A percentile compares a stretch with the other conserved stretches of the same genome.
Conservation (phyloP, 2,329 filamentous ascomycete genomes). For the Arthroderma sp. region DNA sequence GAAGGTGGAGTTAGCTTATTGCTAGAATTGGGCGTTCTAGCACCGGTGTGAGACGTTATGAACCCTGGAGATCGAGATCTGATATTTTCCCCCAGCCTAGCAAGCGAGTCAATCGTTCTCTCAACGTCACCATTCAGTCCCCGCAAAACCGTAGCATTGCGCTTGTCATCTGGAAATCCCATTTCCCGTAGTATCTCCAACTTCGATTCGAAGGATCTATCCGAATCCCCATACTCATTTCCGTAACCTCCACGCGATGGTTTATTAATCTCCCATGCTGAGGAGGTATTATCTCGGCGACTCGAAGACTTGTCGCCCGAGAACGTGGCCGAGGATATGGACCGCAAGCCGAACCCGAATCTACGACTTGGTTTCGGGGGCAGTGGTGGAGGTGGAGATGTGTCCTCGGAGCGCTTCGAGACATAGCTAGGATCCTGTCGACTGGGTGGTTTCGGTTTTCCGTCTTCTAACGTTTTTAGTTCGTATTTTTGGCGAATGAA, state of each 20-base stretch:
- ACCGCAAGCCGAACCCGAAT: conserved; percentile 53
- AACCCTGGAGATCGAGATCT: conserved; percentile 43
- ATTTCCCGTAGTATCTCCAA: conserved; percentile 68
- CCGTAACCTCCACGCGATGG: conserved; percentile 40
- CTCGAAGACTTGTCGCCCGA: conserved; percentile 28
- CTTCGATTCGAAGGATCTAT: conserved; percentile 53
- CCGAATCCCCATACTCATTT: conserved; percentile 45
- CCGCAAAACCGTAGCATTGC: conserved; percentile 69
- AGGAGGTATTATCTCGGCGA: conserved; percentile 6
- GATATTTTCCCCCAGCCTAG: conserved; percentile 63
- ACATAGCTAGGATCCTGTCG: conserved; percentile 46
- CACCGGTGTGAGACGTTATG: conserved; percentile 12
- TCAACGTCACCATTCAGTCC: conserved; percentile 76
- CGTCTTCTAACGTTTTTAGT: conserved; percentile 42
- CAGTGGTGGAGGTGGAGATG: conserved; percentile 40
- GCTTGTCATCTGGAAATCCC: conserved; percentile 76
- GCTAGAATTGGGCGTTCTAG: conserved; percentile 8
- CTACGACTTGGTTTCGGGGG: conserved; percentile 48
- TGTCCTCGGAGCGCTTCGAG: conserved; percentile 37
- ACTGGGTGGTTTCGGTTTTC: conserved; percentile 32
- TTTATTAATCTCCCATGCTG: conserved; percentile 43
- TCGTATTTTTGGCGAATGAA: conserved; percentile 94
- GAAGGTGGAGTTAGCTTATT: conserved; percentile 12
- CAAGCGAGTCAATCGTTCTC: conserved; percentile 69
- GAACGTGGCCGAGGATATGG: conserved; percentile 53